Percentiles rank a stretch among this genome's conserved stretches.
phyloP scores from a whole-genome alignment of 768 basidiomycete species.

The Xerocomellus intermedius region DNA sequence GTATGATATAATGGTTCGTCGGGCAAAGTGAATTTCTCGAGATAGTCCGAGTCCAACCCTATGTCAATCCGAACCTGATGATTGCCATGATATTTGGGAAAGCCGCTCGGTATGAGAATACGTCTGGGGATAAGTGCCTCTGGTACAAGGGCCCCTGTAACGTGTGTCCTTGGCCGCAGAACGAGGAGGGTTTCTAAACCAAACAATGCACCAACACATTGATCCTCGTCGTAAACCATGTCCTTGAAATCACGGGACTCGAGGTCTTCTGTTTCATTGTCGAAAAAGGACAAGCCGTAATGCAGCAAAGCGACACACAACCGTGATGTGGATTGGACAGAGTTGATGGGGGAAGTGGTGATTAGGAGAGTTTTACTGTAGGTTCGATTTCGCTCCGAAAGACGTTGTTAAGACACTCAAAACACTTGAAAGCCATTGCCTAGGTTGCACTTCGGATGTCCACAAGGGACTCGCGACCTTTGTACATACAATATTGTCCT shows the following conservation, averaged over 20 bases:
- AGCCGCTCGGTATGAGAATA: not conserved
- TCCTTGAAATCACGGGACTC: conserved; percentile 38
- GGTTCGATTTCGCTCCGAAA: no score
- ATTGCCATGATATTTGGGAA: no score
- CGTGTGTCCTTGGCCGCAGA: not conserved
- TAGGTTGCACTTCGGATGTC: conserved; percentile 21
- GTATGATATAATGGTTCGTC: not conserved
- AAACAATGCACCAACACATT: conserved; percentile 40
- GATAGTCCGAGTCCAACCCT: no score
- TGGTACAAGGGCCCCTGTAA: not conserved
- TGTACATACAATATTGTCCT: not conserved
- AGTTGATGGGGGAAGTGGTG: not conserved
- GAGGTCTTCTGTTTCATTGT: conserved; percentile 26
- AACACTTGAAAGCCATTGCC: conserved; percentile 11
- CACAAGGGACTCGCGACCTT: conserved; percentile 9
- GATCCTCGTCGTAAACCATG: conserved; percentile 38
- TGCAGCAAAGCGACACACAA: conserved; percentile 32
- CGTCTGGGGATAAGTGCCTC: not conserved
- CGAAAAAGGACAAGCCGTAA: conserved; percentile 37
- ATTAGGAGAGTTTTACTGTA: no score
- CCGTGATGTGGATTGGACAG: not conserved
- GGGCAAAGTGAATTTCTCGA: no score
- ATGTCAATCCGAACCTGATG: no score
- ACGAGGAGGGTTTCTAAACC: conserved; percentile 40
- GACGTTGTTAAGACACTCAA: not conserved